Evolutionary conservation across 441 rosid genomes (phyloP).

Genomic region (Manihot esculenta): DNA sequence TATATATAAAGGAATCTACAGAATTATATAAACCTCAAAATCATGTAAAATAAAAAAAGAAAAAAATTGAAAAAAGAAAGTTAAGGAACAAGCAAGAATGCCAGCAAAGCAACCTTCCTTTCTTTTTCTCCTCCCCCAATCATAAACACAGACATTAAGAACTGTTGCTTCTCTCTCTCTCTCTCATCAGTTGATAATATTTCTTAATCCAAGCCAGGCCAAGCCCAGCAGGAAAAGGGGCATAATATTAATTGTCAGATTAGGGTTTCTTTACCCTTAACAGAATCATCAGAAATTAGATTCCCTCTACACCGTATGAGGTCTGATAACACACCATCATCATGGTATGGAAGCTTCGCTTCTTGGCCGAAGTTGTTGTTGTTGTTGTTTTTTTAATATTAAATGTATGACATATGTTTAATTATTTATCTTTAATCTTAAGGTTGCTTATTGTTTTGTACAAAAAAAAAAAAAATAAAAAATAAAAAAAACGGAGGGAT

Average conservation of each 20-base stretch:
- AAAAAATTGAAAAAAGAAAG: too few relatives aligned
- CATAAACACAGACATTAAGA: not conserved
- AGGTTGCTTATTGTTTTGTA: not conserved
- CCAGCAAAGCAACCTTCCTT: constrained; percentile 9
- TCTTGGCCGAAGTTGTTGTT: constrained; percentile 12
- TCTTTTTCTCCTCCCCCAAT: not conserved
- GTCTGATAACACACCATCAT: not conserved
- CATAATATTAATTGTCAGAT: constrained; percentile 11
- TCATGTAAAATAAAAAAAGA: too few relatives aligned
- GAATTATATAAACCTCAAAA: too few relatives aligned
- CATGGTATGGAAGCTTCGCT: constrained; percentile 38
- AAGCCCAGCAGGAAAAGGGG: not conserved
- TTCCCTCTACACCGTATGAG: constrained; percentile 4
- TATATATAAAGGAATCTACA: too few relatives aligned
- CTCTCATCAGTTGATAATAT: not conserved
- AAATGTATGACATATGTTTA: not conserved
- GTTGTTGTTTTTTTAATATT: constrained; percentile 1
- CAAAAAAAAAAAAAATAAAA: too few relatives aligned
- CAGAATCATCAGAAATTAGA: constrained; percentile 16
- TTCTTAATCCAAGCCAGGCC: not conserved
- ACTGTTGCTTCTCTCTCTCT: not conserved
- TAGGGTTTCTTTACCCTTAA: constrained; percentile 14
- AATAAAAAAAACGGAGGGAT: too few relatives aligned
- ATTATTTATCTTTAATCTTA: not conserved
- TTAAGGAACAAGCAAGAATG: constrained; percentile 6